Percentiles rank a stretch among this genome's conserved stretches.
Evolutionary conservation across 1,139 yeast genomes (phyloP).

Genomic region (Nakaseomyces delphensis): DNA sequence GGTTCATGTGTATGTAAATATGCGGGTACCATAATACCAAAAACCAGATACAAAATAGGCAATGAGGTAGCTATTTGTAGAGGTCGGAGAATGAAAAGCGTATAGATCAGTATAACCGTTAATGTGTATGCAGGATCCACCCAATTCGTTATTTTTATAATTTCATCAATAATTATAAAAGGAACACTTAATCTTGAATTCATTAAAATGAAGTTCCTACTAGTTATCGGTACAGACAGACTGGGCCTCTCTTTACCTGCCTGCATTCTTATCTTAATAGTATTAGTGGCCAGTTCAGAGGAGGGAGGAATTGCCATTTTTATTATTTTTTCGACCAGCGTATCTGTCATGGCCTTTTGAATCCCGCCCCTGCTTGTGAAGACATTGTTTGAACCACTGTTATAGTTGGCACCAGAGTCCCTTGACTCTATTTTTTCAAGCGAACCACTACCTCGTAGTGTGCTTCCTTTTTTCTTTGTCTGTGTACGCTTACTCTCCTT

Average conservation of each 20-base stretch:
- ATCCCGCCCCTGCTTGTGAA: constrained; percentile 12
- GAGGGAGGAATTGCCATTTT: constrained; percentile 65
- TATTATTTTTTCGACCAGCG: constrained; percentile 58
- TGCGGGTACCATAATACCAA: constrained; percentile 60
- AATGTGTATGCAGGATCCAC: constrained; percentile 52
- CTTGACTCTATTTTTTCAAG: constrained; percentile 4
- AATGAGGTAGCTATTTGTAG: constrained; percentile 40
- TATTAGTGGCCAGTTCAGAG: constrained; percentile 33
- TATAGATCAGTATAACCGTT: constrained; percentile 45
- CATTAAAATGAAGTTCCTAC: constrained; percentile 58
- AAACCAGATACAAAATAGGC: constrained; percentile 49
- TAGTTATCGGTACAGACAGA: constrained; percentile 59
- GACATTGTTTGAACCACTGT: constrained; percentile 3
- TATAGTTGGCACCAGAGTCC: constrained; percentile 5
- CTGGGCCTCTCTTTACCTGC: constrained; percentile 60
- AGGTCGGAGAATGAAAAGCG: constrained; percentile 60
- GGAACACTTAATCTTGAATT: constrained; percentile 56
- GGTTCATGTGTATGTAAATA: constrained; percentile 41
- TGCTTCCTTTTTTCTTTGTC: not conserved
- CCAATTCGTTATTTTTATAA: constrained; percentile 55
- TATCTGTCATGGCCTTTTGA: constrained; percentile 48
- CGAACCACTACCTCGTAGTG: constrained; percentile 2
- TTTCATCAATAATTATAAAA: constrained; percentile 49
- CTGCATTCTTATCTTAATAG: constrained; percentile 42
- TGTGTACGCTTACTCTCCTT: constrained; percentile 5